A percentile compares a stretch with the other conserved stretches of the same genome.
Evolutionary conservation across 2,329 filamentous ascomycete species (phyloP).

Genomic region (Clonostachys rosea): DNA sequence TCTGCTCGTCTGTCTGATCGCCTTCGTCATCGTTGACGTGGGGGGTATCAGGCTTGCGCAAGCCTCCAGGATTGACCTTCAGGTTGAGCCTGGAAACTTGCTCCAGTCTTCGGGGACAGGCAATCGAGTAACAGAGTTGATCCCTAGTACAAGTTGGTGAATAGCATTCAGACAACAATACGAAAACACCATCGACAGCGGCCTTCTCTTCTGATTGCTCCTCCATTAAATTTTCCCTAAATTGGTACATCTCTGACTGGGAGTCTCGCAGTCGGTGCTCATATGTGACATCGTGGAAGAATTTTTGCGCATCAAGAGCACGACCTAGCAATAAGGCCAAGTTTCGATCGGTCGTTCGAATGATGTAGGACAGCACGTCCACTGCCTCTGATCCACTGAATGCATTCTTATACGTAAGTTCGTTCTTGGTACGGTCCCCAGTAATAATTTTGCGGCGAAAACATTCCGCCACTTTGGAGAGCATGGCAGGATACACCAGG

Average conservation of each 20-base stretch:
- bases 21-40: conserved; percentile 70
- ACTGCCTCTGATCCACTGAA: conserved; percentile 96
- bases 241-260: conserved; percentile 93
- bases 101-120: conserved; percentile 87
- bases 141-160: conserved; percentile 95
- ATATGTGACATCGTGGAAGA: conserved; percentile 98
- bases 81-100: conserved; percentile 93
- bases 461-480: conserved; percentile 89
- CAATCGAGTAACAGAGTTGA: conserved; percentile 95
- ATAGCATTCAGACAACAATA: conserved; percentile 93
- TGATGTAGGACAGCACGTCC: conserved; percentile 92
- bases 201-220: conserved; percentile 67
- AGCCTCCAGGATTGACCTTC: conserved; percentile 76
- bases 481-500: conserved; percentile 85
- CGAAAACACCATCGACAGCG: conserved; percentile 90
- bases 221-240: conserved; percentile 87
- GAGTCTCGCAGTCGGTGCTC: conserved; percentile 93
- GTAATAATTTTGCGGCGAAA: conserved; percentile 86
- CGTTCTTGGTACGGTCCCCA: conserved; percentile 91
- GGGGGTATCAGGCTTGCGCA: conserved; percentile 60
- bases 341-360: conserved; percentile 94
- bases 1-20: conserved; percentile 89
- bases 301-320: conserved; percentile 94
- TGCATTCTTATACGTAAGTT: conserved; percentile 92
- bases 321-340: conserved; percentile 85